phyloP scores from a whole-genome alignment of 2,329 filamentous ascomycete species.

The Ophiostoma novo-ulmi region DNA sequence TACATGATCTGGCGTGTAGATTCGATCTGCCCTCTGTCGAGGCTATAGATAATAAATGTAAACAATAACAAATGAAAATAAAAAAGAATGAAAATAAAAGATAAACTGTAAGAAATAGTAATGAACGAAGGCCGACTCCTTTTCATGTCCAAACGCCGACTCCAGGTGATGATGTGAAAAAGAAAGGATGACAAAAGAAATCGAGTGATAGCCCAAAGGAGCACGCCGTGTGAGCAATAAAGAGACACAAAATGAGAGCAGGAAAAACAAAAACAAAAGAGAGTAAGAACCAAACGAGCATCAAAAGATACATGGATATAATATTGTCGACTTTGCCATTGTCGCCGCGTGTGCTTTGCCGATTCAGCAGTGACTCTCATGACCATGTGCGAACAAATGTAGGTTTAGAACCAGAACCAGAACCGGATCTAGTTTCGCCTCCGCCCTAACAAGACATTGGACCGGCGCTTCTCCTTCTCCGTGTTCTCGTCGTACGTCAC shows the following conservation, averaged over 20 bases:
- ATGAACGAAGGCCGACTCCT: conserved; percentile 4
- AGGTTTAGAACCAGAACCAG: no score
- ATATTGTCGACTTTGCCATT: not conserved
- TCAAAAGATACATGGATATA: conserved; percentile 9
- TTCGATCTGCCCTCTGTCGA: not conserved
- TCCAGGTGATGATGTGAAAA: not conserved
- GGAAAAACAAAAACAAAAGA: not conserved
- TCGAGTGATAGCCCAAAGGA: not conserved
- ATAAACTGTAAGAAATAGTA: not conserved
- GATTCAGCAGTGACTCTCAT: not conserved
- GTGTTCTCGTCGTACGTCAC: conserved; percentile 33
- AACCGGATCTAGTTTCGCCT: not conserved
- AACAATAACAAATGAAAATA: not conserved
- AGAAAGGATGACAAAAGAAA: not conserved
- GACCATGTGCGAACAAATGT: not conserved
- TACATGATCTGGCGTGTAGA: not conserved
- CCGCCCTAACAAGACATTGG: conserved; percentile 18
- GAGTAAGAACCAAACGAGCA: not conserved
- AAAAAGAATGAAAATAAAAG: conserved; percentile 7
- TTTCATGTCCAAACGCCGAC: conserved; percentile 15
- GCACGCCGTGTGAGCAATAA: not conserved
- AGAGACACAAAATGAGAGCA: not conserved
- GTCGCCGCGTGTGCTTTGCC: not conserved
- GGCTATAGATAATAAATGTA: not conserved
- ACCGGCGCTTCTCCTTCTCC: conserved; percentile 31